A percentile compares a stretch with the other conserved stretches of the same genome.
Evolutionary conservation across 169 alveolate genomes (phyloP).

Genomic region (Toxoplasma gondii): DNA sequence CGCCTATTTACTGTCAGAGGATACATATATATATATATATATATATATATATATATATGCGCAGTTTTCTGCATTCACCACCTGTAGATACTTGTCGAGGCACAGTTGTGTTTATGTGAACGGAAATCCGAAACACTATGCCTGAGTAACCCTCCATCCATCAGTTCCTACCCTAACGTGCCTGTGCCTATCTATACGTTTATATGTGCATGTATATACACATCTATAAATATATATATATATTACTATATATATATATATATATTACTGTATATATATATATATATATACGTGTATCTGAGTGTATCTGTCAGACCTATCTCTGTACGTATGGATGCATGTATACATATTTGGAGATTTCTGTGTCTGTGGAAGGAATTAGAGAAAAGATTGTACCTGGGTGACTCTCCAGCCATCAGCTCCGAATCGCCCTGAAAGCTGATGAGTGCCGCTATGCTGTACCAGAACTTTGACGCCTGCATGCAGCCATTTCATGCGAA

Average conservation of each 20-base stretch:
- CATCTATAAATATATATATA: background rate
- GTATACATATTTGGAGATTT: background rate
- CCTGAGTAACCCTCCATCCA: too few species aligned
- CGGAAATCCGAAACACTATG: too few species aligned
- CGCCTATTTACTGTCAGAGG: too few species aligned
- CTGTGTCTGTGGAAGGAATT: background rate
- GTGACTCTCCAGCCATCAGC: constrained; percentile 31
- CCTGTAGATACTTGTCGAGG: too few species aligned
- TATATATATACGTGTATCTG: background rate
- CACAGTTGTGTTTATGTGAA: too few species aligned
- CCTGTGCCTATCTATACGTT: too few species aligned
- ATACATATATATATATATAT: too few species aligned
- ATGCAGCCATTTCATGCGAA: constrained; percentile 60
- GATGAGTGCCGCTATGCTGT: constrained; percentile 53
- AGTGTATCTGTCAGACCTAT: background rate
- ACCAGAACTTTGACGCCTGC: constrained; percentile 58
- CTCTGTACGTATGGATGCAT: background rate
- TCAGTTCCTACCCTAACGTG: background rate
- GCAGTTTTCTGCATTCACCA: too few species aligned
- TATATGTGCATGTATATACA: too few species aligned
- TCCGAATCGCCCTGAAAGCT: background rate
- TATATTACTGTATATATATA: too few species aligned
- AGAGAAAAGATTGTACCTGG: background rate
- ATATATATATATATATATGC: too few species aligned
- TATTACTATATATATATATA: too few species aligned